Percentiles rank a stretch among this genome's conserved stretches.
phyloP scores from a whole-genome alignment of 768 basidiomycete species.

The Suillus brevipes region DNA sequence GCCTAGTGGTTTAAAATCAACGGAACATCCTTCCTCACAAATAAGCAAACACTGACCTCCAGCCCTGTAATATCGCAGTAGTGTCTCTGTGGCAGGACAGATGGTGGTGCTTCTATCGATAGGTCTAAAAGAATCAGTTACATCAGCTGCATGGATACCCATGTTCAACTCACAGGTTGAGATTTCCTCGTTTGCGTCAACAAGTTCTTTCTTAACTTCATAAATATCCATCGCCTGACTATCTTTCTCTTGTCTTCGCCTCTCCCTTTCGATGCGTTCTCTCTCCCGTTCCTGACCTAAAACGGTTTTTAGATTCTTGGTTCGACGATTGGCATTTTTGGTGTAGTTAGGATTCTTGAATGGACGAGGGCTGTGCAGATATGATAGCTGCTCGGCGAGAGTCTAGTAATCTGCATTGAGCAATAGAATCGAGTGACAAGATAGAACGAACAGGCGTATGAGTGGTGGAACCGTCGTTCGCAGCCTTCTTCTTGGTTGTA shows the following conservation, averaged over 20 bases:
- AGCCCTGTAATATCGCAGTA: conserved; percentile 89
- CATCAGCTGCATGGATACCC: background rate
- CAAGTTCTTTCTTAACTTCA: conserved; percentile 25
- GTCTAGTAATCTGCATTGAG: conserved; percentile 43
- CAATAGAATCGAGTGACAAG: background rate
- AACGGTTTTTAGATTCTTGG: conserved; percentile 80
- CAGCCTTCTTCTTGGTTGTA: conserved; percentile 19
- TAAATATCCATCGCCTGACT: conserved; percentile 55
- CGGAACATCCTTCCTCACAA: background rate
- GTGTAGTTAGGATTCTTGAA: conserved; percentile 76
- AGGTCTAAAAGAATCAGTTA: conserved; percentile 46
- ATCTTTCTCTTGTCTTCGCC: conserved; percentile 48
- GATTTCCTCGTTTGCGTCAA: conserved; percentile 52
- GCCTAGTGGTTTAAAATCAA: conserved; percentile 43
- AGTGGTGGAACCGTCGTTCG: conserved; percentile 10
- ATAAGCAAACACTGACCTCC: conserved; percentile 46
- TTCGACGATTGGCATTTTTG: conserved; percentile 69
- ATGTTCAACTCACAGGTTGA: conserved; percentile 60
- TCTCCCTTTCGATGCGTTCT: conserved; percentile 67
- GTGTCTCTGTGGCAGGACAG: conserved; percentile 69
- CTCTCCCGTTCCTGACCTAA: conserved; percentile 78
- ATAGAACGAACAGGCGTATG: conserved; percentile 23
- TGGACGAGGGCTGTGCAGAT: conserved; percentile 64
- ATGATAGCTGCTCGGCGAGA: conserved; percentile 73
- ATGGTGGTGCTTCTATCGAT: conserved; percentile 84